phyloP scores from a whole-genome alignment of 441 rosid species.

The Cnidoscolus chayamansa region DNA sequence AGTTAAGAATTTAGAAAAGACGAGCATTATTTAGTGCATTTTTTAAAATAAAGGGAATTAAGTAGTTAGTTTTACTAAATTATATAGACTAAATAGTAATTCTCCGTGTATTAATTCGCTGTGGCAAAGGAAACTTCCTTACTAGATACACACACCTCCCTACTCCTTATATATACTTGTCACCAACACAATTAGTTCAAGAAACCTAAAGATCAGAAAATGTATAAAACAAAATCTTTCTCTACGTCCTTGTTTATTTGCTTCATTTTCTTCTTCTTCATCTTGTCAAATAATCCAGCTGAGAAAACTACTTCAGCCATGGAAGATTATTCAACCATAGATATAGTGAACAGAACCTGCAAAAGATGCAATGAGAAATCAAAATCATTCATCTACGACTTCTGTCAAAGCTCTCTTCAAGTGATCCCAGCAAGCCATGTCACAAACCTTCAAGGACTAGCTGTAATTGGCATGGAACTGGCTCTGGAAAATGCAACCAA shows the following conservation, averaged over 20 bases:
- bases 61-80: too few relatives aligned
- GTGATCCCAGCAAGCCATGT: constrained; percentile 39
- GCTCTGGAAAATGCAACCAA: constrained; percentile 49
- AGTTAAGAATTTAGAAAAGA: too few relatives aligned
- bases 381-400: constrained; percentile 28
- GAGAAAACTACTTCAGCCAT: background rate
- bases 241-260: constrained; percentile 2
- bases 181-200: background rate
- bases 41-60: too few relatives aligned
- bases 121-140: constrained; percentile 4
- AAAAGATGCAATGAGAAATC: constrained; percentile 8
- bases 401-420: constrained; percentile 42
- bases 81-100: too few relatives aligned
- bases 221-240: constrained; percentile 13
- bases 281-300: constrained; percentile 5
- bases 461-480: constrained; percentile 49
- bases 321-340: background rate
- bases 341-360: constrained; percentile 45
- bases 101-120: too few relatives aligned
- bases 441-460: constrained; percentile 50
- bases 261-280: constrained; percentile 24
- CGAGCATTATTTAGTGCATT: too few relatives aligned
- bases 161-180: background rate
- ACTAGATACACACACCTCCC: background rate
- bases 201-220: background rate